Conservation (phyloP, 1,284 basidiomycete genomes). For the Inonotus obliquus region DNA sequence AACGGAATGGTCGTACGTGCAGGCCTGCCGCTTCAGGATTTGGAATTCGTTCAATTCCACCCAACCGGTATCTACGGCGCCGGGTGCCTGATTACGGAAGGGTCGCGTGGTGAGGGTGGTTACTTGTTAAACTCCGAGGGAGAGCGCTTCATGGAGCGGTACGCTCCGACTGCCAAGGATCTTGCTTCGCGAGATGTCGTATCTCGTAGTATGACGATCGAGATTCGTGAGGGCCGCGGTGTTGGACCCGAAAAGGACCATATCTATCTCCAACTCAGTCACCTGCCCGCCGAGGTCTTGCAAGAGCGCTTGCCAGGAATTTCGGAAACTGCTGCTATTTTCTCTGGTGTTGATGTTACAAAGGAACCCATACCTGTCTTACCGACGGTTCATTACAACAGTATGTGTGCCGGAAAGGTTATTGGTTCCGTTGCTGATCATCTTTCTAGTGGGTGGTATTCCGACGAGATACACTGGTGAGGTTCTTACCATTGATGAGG, state of each 20-base stretch:
- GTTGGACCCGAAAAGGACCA: slow-evolving; percentile 99
- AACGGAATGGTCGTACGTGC: slow-evolving; percentile 99
- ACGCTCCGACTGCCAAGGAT: slow-evolving; percentile 99
- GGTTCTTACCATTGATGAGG: slow-evolving; percentile 81
- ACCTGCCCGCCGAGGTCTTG: slow-evolving; percentile 93
- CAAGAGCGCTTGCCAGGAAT: slow-evolving; percentile 99
- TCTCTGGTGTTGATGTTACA: slow-evolving; percentile 98
- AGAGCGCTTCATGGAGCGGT: slow-evolving; percentile 99
- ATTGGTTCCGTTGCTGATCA: slow-evolving; percentile 9
- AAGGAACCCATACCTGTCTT: slow-evolving; percentile 98
- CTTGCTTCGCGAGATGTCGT: slow-evolving; percentile 99
- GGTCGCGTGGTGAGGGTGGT: slow-evolving; percentile 98
- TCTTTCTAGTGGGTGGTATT: slow-evolving; percentile 91
- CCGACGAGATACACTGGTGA: slow-evolving; percentile 99
- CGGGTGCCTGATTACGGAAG: slow-evolving; percentile 98
- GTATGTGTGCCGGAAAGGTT: slow-evolving; percentile 42
- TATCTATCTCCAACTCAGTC: slow-evolving; percentile 95
- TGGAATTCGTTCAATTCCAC: slow-evolving; percentile 99
- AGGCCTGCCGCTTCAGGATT: slow-evolving; percentile 94
- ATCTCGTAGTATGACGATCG: slow-evolving; percentile 98
- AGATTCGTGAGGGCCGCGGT: slow-evolving; percentile 98
- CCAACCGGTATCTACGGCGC: slow-evolving; percentile 99
- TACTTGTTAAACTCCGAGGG: slow-evolving; percentile 98
- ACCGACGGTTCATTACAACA: slow-evolving; percentile 95
- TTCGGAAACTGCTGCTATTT: slow-evolving; percentile 99